These are phyloP conservation scores for Phytophthora fragariaefolia DNA, from an alignment of 352 stramenopile species.

Conservation along the genomic window DNA sequence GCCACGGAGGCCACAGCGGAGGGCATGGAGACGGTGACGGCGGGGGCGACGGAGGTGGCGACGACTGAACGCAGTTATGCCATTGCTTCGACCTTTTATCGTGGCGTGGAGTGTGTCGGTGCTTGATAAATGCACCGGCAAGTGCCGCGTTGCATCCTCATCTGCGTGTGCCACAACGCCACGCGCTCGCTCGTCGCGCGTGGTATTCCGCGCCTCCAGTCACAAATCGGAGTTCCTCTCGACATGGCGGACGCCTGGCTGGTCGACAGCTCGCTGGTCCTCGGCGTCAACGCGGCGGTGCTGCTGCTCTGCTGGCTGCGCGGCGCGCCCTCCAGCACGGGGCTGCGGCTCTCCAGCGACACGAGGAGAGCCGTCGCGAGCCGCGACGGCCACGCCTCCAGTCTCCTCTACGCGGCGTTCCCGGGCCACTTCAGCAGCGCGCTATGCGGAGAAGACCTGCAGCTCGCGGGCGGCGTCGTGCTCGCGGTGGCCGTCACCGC, in stretches of 20 bases:
- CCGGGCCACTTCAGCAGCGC: conserved; percentile 30
- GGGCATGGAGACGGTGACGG: not conserved
- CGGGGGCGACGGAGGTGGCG: not conserved
- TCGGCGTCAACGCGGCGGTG: conserved; percentile 19
- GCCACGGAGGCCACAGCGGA: not conserved
- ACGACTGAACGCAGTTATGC: not conserved
- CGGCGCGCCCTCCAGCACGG: conserved; percentile 13
- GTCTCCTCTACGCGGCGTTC: conserved; percentile 30
- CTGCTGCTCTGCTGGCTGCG: conserved; percentile 31
- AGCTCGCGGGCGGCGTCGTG: conserved; percentile 30
- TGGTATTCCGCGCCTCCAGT: conserved; percentile 4
- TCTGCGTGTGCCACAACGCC: conserved; percentile 27
- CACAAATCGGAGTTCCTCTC: conserved; percentile 29
- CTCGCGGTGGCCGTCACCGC: conserved; percentile 25
- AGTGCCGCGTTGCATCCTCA: conserved; percentile 7
- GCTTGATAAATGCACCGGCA: conserved; percentile 14
- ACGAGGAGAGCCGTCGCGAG: conserved; percentile 19
- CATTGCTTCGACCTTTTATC: too few species aligned
- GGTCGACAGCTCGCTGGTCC: conserved; percentile 13
- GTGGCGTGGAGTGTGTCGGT: too few species aligned
- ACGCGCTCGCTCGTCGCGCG: conserved; percentile 23
- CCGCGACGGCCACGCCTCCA: conserved; percentile 4
- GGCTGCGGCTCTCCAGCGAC: conserved; percentile 27
- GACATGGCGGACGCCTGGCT: conserved; percentile 27
- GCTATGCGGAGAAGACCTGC: conserved; percentile 30